phyloP scores from a whole-genome alignment of 306 rosid species.

The Betula pendula region DNA sequence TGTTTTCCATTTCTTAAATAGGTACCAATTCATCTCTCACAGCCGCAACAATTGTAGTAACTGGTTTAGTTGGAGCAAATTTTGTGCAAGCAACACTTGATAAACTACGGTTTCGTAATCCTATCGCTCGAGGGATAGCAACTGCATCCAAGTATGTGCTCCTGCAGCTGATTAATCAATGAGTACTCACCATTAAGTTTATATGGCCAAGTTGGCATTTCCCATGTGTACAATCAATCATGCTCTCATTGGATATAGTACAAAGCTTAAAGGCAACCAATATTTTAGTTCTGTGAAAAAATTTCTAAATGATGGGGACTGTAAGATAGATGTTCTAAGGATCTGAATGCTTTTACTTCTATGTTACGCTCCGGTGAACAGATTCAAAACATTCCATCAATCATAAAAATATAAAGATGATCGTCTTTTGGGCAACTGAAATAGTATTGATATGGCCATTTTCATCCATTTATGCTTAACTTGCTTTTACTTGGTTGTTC shows the following conservation, averaged over 20 bases:
- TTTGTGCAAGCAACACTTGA: conserved; percentile 86
- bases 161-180: no score
- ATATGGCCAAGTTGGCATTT: no score
- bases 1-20: no score
- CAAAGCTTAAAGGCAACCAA: neutral
- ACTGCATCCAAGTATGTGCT: conserved; percentile 85
- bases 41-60: no score
- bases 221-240: neutral
- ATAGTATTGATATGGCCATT: neutral
- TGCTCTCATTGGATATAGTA: neutral
- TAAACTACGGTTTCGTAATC: conserved; percentile 71
- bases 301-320: neutral
- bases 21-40: no score
- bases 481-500: conserved; percentile 19
- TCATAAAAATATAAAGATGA: neutral
- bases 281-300: neutral
- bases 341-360: neutral
- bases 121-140: conserved; percentile 96
- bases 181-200: no score
- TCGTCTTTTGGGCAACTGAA: neutral
- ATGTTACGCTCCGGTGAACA: neutral
- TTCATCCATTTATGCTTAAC: conserved; percentile 10
- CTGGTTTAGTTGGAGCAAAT: conserved; percentile 96
- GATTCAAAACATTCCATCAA: neutral
- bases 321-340: neutral